Evolutionary conservation across 2,329 filamentous ascomycete genomes (phyloP).

Genomic region (Phyllosticta citrichinensis): DNA sequence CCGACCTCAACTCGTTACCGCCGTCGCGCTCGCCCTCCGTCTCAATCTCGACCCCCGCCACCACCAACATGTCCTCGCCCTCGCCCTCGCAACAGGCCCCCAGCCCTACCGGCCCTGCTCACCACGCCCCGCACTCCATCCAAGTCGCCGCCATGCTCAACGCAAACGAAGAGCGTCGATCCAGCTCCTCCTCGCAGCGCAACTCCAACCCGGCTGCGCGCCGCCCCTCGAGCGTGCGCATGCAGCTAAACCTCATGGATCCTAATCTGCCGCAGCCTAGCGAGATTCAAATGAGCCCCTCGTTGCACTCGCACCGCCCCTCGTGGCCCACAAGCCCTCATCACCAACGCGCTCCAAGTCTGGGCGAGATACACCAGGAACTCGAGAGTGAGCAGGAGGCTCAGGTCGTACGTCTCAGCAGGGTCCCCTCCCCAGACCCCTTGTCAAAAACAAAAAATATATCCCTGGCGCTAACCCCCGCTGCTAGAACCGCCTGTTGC

Average conservation of each 20-base stretch:
- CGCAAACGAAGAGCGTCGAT: slow-evolving; percentile 54
- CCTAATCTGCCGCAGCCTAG: slow-evolving; percentile 56
- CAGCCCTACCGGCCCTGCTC: neutral
- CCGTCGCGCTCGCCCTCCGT: neutral
- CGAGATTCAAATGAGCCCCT: slow-evolving; percentile 50
- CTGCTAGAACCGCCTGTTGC: slow-evolving; percentile 59
- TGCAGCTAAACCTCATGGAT: slow-evolving; percentile 67
- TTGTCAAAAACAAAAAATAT: neutral
- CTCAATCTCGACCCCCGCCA: neutral
- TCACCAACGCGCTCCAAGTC: slow-evolving; percentile 57
- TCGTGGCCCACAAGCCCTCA: slow-evolving; percentile 43
- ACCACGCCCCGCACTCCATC: slow-evolving; percentile 44
- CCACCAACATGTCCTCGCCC: neutral
- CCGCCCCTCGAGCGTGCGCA: slow-evolving; percentile 57
- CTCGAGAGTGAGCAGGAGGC: slow-evolving; percentile 70
- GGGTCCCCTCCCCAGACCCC: neutral
- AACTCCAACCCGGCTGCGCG: slow-evolving; percentile 35
- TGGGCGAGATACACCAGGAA: slow-evolving; percentile 70
- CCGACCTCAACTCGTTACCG: neutral
- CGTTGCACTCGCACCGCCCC: slow-evolving; percentile 16
- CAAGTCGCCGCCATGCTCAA: slow-evolving; percentile 71
- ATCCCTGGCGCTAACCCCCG: neutral
- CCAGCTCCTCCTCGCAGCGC: slow-evolving; percentile 41
- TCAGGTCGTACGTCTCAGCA: slow-evolving; percentile 50
- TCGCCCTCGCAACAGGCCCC: neutral